phyloP scores from a whole-genome alignment of 371 early-diverging fungal genomes.

The Mucor ambiguus region DNA sequence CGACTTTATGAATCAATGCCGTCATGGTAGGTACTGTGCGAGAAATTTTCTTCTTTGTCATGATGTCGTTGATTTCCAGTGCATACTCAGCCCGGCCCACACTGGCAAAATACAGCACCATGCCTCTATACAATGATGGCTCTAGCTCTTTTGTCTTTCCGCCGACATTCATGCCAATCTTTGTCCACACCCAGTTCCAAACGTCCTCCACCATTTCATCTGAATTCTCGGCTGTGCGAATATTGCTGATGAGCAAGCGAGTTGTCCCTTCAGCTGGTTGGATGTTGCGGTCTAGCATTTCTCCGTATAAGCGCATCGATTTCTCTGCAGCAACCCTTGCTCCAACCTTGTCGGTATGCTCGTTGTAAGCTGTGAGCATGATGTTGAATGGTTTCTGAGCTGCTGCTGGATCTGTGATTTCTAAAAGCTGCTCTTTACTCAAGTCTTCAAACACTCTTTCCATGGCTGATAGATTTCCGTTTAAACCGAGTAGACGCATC shows the following conservation, averaged over 20 bases:
- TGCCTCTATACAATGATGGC: conserved; percentile 29
- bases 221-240: conserved; percentile 24
- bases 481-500: conserved; percentile 42
- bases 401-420: conserved; percentile 14
- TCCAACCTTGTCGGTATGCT: conserved; percentile 28
- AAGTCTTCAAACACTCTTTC: conserved; percentile 40
- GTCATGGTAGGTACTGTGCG: conserved; percentile 38
- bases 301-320: conserved; percentile 37
- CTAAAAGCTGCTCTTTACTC: conserved; percentile 6
- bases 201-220: conserved; percentile 30
- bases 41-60: conserved; percentile 34
- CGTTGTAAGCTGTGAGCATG: conserved; percentile 34
- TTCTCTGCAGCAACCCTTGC: conserved; percentile 22
- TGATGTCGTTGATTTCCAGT: conserved; percentile 44
- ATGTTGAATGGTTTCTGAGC: conserved; percentile 41
- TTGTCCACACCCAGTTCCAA: conserved; percentile 44
- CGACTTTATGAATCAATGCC: conserved; percentile 52
- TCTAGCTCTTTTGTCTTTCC: conserved; percentile 25
- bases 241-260: conserved; percentile 27
- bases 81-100: conserved; percentile 45
- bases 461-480: conserved; percentile 44
- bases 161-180: conserved; percentile 32
- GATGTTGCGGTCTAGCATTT: conserved; percentile 36
- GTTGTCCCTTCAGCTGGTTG: conserved; percentile 25
- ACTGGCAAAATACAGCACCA: conserved; percentile 45